phyloP scores from a whole-genome alignment of 2,329 filamentous ascomycete genomes.

The Orbilia brochopaga region DNA sequence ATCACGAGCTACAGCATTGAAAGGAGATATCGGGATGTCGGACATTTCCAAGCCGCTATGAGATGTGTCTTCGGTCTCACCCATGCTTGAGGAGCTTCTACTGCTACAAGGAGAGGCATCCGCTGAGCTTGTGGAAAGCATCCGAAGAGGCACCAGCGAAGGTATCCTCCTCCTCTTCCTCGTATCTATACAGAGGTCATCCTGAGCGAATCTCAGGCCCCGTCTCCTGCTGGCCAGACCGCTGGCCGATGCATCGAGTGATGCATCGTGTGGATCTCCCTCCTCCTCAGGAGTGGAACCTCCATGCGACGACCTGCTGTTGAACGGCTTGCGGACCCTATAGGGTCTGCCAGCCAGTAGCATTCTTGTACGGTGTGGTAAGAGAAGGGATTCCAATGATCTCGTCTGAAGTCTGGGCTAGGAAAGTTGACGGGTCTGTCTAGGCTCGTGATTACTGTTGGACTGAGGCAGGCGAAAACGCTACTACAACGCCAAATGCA shows the following conservation, averaged over 20 bases:
- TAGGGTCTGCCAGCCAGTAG: constrained; percentile 20
- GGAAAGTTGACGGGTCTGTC: constrained; percentile 1
- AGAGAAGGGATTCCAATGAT: constrained; percentile 7
- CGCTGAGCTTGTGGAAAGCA: constrained; percentile 8
- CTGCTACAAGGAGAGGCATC: constrained; percentile 33
- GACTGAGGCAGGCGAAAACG: constrained; percentile 4
- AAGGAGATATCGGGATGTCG: constrained; percentile 27
- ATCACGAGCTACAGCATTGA: constrained; percentile 30
- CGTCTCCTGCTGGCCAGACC: constrained; percentile 11
- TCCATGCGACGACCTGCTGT: constrained; percentile 21
- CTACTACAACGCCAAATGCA: background rate
- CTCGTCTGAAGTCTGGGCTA: background rate
- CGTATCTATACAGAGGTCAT: constrained; percentile 32
- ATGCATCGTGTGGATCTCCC: constrained; percentile 22
- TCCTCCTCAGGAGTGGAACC: constrained; percentile 28
- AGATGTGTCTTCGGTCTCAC: constrained; percentile 39
- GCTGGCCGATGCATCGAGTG: constrained; percentile 15
- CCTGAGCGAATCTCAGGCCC: constrained; percentile 21
- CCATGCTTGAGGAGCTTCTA: constrained; percentile 33
- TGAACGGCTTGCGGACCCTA: constrained; percentile 32
- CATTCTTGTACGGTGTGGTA: constrained; percentile 29
- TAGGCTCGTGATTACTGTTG: constrained; percentile 4
- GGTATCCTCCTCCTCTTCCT: background rate
- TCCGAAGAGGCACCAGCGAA: constrained; percentile 14
- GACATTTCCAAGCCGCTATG: constrained; percentile 40